Percentiles rank a stretch among this genome's conserved stretches.
Conservation (phyloP, 805 yeast genomes). For the Starmerella khaoyaiensis region DNA sequence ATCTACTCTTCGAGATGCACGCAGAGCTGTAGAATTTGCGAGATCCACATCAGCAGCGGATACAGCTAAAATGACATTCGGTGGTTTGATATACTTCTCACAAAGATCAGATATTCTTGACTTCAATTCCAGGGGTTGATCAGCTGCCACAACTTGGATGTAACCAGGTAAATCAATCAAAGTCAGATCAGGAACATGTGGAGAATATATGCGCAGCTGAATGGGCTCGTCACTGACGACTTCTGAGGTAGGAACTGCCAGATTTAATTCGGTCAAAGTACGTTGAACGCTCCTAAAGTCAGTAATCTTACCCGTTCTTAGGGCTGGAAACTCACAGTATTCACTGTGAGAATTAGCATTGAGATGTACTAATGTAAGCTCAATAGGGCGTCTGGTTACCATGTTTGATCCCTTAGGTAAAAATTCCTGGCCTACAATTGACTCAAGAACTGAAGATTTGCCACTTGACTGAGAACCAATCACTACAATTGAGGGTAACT, state of each 20-base stretch:
- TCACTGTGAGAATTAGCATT: conserved; percentile 62
- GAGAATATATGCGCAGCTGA: conserved; percentile 79
- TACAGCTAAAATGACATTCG: conserved; percentile 88
- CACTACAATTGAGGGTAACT: conserved; percentile 88
- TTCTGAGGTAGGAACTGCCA: conserved; percentile 79
- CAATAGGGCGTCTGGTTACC: conserved; percentile 98
- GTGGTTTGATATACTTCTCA: conserved; percentile 73
- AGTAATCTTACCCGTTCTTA: conserved; percentile 66
- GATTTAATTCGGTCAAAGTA: conserved; percentile 72
- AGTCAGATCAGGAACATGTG: conserved; percentile 81
- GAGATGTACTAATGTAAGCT: conserved; percentile 78
- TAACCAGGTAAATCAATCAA: conserved; percentile 95
- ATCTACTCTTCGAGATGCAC: conserved; percentile 80
- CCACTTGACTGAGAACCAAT: conserved; percentile 97
- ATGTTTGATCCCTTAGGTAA: conserved; percentile 93
- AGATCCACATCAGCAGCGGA: conserved; percentile 97
- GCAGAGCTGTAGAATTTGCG: conserved; percentile 87
- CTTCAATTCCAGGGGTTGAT: conserved; percentile 79
- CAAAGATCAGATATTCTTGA: conserved; percentile 67
- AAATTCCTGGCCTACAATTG: conserved; percentile 96
- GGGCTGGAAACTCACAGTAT: conserved; percentile 84
- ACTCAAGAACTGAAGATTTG: conserved; percentile 87
- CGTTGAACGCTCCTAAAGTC: conserved; percentile 84
- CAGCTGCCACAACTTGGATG: conserved; percentile 92
- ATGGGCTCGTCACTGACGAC: conserved; percentile 91